Evolutionary conservation across 2,329 filamentous ascomycete genomes (phyloP).

Genomic region (Fusarium ambrosium): DNA sequence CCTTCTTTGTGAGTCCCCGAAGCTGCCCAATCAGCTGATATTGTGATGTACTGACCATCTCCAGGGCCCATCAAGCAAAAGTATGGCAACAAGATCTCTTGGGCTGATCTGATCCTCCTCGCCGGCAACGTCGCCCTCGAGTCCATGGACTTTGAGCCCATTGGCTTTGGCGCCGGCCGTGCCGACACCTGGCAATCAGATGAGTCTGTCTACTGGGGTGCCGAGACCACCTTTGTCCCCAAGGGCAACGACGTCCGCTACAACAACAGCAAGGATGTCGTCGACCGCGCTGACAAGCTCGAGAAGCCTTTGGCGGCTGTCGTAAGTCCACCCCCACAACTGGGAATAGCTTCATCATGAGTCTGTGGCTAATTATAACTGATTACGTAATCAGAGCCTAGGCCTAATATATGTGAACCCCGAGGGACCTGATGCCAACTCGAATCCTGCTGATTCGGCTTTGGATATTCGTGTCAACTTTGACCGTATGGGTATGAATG

Average conservation of each 20-base stretch:
- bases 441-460: constrained; percentile 77
- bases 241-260: constrained; percentile 79
- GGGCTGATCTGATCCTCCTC: constrained; percentile 80
- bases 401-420: constrained; percentile 81
- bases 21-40: accelerated
- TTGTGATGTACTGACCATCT: background rate
- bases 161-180: constrained; percentile 81
- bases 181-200: constrained; percentile 81
- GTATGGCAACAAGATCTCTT: constrained; percentile 86
- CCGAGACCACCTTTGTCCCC: constrained; percentile 77
- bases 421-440: constrained; percentile 79
- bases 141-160: constrained; percentile 80
- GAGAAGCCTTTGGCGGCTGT: constrained; percentile 77
- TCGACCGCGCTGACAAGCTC: constrained; percentile 68
- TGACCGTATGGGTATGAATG: constrained; percentile 85
- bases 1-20: constrained; percentile 67
- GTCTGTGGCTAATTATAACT: too few relatives aligned
- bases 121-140: constrained; percentile 83
- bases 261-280: constrained; percentile 65
- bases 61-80: constrained; percentile 82
- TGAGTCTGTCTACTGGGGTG: constrained; percentile 83
- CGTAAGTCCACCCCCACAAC: too few relatives aligned
- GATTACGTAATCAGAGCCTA: too few relatives aligned
- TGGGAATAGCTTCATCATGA: too few relatives aligned
- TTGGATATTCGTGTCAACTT: constrained; percentile 82